Percentiles rank a stretch among this genome's conserved stretches.
Evolutionary conservation across 495 filamentous ascomycete species (phyloP).

Genomic region (Cercophora sp.): DNA sequence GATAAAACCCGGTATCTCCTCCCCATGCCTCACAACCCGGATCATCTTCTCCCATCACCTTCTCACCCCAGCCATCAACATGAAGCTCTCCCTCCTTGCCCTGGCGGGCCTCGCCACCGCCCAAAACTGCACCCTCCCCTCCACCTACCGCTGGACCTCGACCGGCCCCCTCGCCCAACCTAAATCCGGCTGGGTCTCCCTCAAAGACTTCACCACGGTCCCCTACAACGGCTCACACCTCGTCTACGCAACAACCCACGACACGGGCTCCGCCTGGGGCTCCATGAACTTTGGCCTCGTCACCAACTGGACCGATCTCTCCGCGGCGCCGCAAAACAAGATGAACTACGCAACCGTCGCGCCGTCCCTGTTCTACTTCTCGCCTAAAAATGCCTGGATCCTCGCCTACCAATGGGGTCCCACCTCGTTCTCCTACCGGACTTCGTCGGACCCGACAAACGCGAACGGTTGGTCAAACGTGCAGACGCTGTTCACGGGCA

Average conservation of each 20-base stretch:
- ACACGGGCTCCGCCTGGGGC: conserved; percentile 38
- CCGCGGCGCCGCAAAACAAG: conserved; percentile 46
- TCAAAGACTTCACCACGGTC: conserved; percentile 58
- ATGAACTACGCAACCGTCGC: conserved; percentile 52
- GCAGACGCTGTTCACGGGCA: conserved; percentile 53
- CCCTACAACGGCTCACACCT: conserved; percentile 52
- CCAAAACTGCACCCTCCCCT: conserved; percentile 47
- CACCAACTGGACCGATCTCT: conserved; percentile 52
- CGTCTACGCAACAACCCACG: conserved; percentile 49
- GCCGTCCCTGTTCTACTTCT: conserved; percentile 59
- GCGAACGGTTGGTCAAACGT: conserved; percentile 53
- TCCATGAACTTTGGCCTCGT: conserved; percentile 57
- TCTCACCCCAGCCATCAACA: too few species aligned
- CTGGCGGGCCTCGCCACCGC: too few species aligned
- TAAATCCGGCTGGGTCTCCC: conserved; percentile 48
- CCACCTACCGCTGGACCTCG: conserved; percentile 53
- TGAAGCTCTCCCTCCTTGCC: too few species aligned
- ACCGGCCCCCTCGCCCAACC: conserved; percentile 45
- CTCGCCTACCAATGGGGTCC: conserved; percentile 60
- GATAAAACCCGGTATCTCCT: too few species aligned
- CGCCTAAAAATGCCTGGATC: conserved; percentile 56
- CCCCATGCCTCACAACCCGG: too few species aligned
- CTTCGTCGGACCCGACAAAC: conserved; percentile 54
- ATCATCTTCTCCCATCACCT: too few species aligned
- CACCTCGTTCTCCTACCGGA: conserved; percentile 55